Evolutionary conservation across 75 land plant genomes (phyloP), one percentile per base, ranked within the genome.

Genomic region (Cunninghamia lanceolata): DNA sequence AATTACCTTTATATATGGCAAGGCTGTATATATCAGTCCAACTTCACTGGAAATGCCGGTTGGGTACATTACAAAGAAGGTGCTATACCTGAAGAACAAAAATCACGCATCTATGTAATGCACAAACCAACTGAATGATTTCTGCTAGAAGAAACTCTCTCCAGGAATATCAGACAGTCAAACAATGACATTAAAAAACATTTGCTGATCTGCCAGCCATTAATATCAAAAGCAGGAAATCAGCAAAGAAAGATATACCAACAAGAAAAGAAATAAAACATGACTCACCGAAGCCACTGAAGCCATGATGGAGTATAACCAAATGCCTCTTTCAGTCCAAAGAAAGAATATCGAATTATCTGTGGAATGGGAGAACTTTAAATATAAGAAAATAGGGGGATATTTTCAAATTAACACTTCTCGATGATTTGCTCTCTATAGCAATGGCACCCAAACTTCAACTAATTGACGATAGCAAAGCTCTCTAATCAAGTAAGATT

Each of bases 301-400:
- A 95, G 92, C 91, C 94, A 95, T 25, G 91, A 88, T 38, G 99
- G 99, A 34, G 97, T 86, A 88, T 71, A 92, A 25, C 99, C 99
- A 86, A 95, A 86, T 36, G 91, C 91, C 90, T 97, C 99, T 88
- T 97, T 97, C 87, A 89, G 35, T 35, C 95, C 99, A 88, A 95
- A 97, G 88, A 97, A 97, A 17, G 95, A 92, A 79, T 97, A 95
- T 13, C 97, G 91, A 85, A 97, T 94, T 40, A 95, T 93, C 96
- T 95, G 92, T 45, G 36, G 16, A 34, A 73, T 16, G 34, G 16
- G 75, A 34, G 2, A 73, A 73, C 15, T 10, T 73, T 73, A 0
- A 73, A 3, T 71, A 2, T 13, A 71, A 2, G 3, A 73, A n/a
- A 34, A 11, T 11, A 82, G 45, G 45, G 3, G n/a, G 32, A 40